Base-by-base conservation (phyloP, 2,329 filamentous ascomycete genomes). In the Cercospora janseana region DNA sequence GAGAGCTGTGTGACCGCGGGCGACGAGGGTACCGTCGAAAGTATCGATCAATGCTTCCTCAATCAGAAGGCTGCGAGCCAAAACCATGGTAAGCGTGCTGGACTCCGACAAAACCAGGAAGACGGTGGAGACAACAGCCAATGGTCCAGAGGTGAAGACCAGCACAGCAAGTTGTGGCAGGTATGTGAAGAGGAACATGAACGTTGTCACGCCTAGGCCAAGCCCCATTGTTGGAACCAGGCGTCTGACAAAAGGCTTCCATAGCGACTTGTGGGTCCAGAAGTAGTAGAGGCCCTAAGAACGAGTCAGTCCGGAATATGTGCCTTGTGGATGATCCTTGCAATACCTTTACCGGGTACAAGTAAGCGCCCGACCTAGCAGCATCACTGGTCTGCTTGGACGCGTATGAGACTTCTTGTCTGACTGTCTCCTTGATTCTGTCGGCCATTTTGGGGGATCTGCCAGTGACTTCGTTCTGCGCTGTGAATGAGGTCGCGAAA, bases 111-210 rank as follows among this genome's bases (percentile, higher is more conserved):
- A 68, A 4, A 88, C 81, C 15, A 91, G 77, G 6, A 90, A 71
- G 2, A 84, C 75, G 0, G 87, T 86, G 1, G 85, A 84, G 52
- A 89, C 70, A n/a, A 86, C 83, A 4, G 87, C 87, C 4, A 92
- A 72, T 0, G 87, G 91, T 0, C 92, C 92, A 58, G 89, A 92
- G 56, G 94, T 87, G 61, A 96, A 83, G 44, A 89, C 79, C 35
- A 95, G 79, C 10, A 95, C 70, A 1, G 89, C 87, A 18, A 89
- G 80, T 73, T 96, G 92, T 0, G 92, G 92, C 6, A 84, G 66
- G 67, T 95, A 96, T 41, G 90, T 87, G 66, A 96, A 83, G 60
- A 86, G 74, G 71, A 97, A 96, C 88, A 96, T 94, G 68, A 80
- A 76, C 10, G 60, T 45, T 5, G 91, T 84, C 37, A 96, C 83